These are phyloP conservation scores for Verticillium nonalfalfae DNA, from an alignment of 2,329 filamentous ascomycete species.

Conservation along the genomic window DNA sequence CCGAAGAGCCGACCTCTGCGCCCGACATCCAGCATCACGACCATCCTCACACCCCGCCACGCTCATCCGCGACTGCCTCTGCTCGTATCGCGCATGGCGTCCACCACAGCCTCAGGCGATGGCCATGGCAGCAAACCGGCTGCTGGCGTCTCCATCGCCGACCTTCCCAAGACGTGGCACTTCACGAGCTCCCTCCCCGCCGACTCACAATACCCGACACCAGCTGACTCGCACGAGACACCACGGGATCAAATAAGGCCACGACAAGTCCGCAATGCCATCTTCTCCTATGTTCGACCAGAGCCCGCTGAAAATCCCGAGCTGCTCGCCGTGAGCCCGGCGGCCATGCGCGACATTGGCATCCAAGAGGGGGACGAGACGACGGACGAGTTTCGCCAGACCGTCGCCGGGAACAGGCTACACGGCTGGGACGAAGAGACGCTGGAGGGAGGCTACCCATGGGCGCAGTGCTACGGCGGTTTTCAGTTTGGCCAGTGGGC, in stretches of 20 bases:
- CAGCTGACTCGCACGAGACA: slow-evolving; percentile 72
- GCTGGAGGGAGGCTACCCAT: slow-evolving; percentile 74
- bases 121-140: neutral
- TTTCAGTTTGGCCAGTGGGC: slow-evolving; percentile 82
- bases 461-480: slow-evolving; percentile 97
- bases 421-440: slow-evolving; percentile 69
- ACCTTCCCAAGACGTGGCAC: slow-evolving; percentile 59
- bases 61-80: neutral
- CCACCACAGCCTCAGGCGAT: neutral
- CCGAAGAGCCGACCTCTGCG: neutral
- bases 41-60: neutral
- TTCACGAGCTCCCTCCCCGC: slow-evolving; percentile 65
- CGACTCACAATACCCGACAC: slow-evolving; percentile 74
- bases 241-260: slow-evolving; percentile 72
- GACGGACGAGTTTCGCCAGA: slow-evolving; percentile 67
- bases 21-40: neutral
- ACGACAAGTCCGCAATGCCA: slow-evolving; percentile 74
- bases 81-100: neutral
- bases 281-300: slow-evolving; percentile 88
- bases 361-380: slow-evolving; percentile 62
- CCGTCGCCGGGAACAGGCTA: slow-evolving; percentile 77
- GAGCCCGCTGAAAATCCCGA: slow-evolving; percentile 67
- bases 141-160: slow-evolving; percentile 34
- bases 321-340: slow-evolving; percentile 72
- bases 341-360: slow-evolving; percentile 75